Evolutionary conservation across 305 asterid genomes (phyloP).

Genomic region (Striga hermonthica): DNA sequence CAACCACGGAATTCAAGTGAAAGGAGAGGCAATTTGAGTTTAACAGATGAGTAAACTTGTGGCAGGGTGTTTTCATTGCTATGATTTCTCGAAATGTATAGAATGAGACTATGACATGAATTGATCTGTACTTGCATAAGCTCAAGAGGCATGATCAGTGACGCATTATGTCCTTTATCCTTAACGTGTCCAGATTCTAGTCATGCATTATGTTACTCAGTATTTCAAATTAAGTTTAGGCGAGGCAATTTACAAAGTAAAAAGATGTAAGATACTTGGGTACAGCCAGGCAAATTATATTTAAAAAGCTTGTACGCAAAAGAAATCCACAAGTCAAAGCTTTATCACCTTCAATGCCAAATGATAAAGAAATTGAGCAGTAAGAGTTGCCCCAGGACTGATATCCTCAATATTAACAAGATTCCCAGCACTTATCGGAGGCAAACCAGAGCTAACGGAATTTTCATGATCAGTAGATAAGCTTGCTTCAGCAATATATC

Average conservation of each 20-base stretch:
- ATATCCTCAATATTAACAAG: constrained; percentile 67
- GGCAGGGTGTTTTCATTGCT: not conserved
- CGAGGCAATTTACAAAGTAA: constrained; percentile 6
- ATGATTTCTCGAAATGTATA: constrained; percentile 9
- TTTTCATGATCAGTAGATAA: constrained; percentile 67
- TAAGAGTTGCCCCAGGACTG: constrained; percentile 80
- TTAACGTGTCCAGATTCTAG: constrained; percentile 14
- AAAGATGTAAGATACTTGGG: constrained; percentile 17
- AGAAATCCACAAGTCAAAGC: constrained; percentile 29
- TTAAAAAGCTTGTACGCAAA: constrained; percentile 23
- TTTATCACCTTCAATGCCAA: constrained; percentile 69
- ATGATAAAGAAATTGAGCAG: constrained; percentile 93
- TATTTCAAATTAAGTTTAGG: constrained; percentile 21
- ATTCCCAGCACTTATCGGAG: constrained; percentile 72
- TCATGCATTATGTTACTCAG: constrained; percentile 11
- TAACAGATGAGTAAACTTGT: too few relatives aligned
- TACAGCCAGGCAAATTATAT: constrained; percentile 21
- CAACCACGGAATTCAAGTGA: not conserved
- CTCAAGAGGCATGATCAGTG: constrained; percentile 16
- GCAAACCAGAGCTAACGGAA: constrained; percentile 87
- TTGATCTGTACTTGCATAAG: not conserved
- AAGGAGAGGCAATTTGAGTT: constrained; percentile 2
- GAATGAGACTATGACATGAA: constrained; percentile 17
- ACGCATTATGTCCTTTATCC: constrained; percentile 15
- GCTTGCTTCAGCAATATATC: constrained; percentile 82